A percentile compares a stretch with the other conserved stretches of the same genome.
These are phyloP conservation scores for Emmonsia crescens DNA, from an alignment of 2,329 filamentous ascomycete genomes.

Conservation along the genomic window DNA sequence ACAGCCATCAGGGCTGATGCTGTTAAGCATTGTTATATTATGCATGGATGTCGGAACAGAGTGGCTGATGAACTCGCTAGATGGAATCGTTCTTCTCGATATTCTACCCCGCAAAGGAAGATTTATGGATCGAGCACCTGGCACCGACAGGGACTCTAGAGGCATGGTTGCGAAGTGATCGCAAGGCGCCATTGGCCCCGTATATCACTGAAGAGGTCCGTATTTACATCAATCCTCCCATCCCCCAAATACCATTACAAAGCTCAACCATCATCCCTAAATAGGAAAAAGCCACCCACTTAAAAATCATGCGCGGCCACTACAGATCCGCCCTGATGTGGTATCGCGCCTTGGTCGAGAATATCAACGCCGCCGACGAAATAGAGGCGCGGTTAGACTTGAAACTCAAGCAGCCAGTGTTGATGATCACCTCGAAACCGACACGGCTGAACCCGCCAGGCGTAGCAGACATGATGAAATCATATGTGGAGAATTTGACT, in stretches of 20 bases:
- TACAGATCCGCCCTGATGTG: slow-evolving; percentile 17
- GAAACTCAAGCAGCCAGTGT: slow-evolving; percentile 14
- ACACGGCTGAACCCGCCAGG: slow-evolving; percentile 5
- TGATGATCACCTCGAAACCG: slow-evolving; percentile 13
- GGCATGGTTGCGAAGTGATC: slow-evolving; percentile 15
- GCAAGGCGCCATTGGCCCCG: slow-evolving; percentile 9
- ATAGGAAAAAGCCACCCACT: slow-evolving; percentile 15
- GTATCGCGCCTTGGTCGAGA: slow-evolving; percentile 14
- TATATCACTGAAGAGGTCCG: slow-evolving; percentile 15
- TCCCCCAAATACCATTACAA: neutral
- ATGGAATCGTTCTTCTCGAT: slow-evolving; percentile 18
- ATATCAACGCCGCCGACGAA: slow-evolving; percentile 17
- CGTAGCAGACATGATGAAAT: slow-evolving; percentile 11
- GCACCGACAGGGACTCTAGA: slow-evolving; percentile 15
- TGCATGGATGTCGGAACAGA: neutral
- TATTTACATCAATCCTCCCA: neutral
- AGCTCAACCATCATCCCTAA: neutral
- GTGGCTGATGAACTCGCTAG: slow-evolving; percentile 2
- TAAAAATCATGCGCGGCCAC: slow-evolving; percentile 14
- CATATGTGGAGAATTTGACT: slow-evolving; percentile 12
- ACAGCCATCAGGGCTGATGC: too few species aligned
- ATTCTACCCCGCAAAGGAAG: slow-evolving; percentile 16
- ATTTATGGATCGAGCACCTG: slow-evolving; percentile 15
- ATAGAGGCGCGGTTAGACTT: slow-evolving; percentile 9
- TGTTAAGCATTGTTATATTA: neutral